Conservation (phyloP, 371 early-diverging fungal species). For the Haplosporangium sp. region DNA sequence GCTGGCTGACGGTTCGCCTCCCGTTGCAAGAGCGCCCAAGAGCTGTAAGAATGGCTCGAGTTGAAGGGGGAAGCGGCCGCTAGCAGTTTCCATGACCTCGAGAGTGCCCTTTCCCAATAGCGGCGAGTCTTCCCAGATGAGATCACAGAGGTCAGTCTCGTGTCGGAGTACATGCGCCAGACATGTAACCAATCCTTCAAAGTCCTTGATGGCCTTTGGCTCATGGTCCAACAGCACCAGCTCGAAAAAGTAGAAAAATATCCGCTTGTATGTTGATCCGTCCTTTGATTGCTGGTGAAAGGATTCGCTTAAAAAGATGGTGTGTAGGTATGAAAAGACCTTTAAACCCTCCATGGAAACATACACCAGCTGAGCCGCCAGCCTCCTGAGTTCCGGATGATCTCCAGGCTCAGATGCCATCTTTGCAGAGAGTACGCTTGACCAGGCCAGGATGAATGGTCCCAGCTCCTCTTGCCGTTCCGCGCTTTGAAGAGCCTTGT, state of each 20-base stretch:
- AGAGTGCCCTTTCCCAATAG: slow-evolving; percentile 35
- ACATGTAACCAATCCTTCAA: slow-evolving; percentile 31
- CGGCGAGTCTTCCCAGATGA: slow-evolving; percentile 36
- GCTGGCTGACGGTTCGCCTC: slow-evolving; percentile 34
- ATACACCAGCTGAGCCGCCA: slow-evolving; percentile 25
- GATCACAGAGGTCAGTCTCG: slow-evolving; percentile 30
- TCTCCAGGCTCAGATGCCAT: slow-evolving; percentile 7
- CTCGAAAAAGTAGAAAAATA: slow-evolving; percentile 39
- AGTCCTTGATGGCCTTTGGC: slow-evolving; percentile 43
- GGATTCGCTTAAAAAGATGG: slow-evolving; percentile 28
- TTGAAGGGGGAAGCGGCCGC: slow-evolving; percentile 47
- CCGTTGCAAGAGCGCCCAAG: slow-evolving; percentile 37
- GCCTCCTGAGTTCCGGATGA: background rate
- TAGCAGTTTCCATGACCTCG: slow-evolving; percentile 39
- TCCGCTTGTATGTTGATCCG: slow-evolving; percentile 30
- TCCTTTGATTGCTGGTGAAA: slow-evolving; percentile 22
- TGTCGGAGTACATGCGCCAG: slow-evolving; percentile 27
- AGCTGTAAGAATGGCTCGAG: slow-evolving; percentile 38
- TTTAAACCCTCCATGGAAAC: slow-evolving; percentile 37
- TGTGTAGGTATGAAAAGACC: slow-evolving; percentile 28
- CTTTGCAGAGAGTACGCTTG: slow-evolving; percentile 36
- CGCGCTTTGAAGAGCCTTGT: slow-evolving; percentile 27
- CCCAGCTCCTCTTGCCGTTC: slow-evolving; percentile 47
- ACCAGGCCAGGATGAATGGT: slow-evolving; percentile 51
- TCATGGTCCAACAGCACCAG: slow-evolving; percentile 27